phyloP scores from a whole-genome alignment of 192 early-diverging fungal species.

The Coemansia sp. region DNA sequence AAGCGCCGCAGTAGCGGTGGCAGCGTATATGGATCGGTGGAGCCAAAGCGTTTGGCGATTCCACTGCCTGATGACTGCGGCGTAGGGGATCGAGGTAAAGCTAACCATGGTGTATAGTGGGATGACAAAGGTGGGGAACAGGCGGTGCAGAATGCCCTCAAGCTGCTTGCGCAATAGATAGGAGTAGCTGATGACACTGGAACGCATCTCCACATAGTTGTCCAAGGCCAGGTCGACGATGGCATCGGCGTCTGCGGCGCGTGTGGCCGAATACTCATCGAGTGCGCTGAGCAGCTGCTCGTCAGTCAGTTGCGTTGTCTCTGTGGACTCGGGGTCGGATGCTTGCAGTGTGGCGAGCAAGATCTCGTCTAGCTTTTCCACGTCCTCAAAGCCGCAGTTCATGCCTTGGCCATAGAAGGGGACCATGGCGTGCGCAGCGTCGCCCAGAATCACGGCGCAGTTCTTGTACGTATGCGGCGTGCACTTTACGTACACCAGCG shows the following conservation, averaged over 20 bases:
- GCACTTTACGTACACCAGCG: slow-evolving; percentile 82
- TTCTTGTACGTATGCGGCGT: slow-evolving; percentile 84
- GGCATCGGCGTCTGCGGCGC: slow-evolving; percentile 75
- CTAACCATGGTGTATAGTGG: slow-evolving; percentile 97
- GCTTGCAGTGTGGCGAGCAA: slow-evolving; percentile 61
- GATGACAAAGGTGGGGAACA: slow-evolving; percentile 71
- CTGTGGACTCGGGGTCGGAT: slow-evolving; percentile 22
- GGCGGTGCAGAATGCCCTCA: slow-evolving; percentile 72
- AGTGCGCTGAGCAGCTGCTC: slow-evolving; percentile 63
- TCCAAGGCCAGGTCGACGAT: slow-evolving; percentile 93
- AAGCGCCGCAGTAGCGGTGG: slow-evolving; percentile 5
- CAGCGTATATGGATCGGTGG: slow-evolving; percentile 20
- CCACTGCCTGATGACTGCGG: slow-evolving; percentile 58
- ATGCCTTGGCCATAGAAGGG: slow-evolving; percentile 98
- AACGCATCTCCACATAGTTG: slow-evolving; percentile 95
- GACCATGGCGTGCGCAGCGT: slow-evolving; percentile 98
- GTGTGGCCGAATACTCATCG: slow-evolving; percentile 68
- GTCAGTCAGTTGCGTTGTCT: slow-evolving; percentile 40
- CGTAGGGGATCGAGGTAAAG: slow-evolving; percentile 88
- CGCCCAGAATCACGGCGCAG: slow-evolving; percentile 80
- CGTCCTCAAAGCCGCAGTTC: slow-evolving; percentile 98
- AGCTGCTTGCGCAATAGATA: slow-evolving; percentile 81
- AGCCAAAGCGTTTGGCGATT: slow-evolving; percentile 45
- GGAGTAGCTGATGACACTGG: slow-evolving; percentile 69
- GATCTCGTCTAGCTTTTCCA: slow-evolving; percentile 62